Evolutionary conservation across 1,284 basidiomycete genomes (phyloP).

Genomic region (Leccinum fuscescens): DNA sequence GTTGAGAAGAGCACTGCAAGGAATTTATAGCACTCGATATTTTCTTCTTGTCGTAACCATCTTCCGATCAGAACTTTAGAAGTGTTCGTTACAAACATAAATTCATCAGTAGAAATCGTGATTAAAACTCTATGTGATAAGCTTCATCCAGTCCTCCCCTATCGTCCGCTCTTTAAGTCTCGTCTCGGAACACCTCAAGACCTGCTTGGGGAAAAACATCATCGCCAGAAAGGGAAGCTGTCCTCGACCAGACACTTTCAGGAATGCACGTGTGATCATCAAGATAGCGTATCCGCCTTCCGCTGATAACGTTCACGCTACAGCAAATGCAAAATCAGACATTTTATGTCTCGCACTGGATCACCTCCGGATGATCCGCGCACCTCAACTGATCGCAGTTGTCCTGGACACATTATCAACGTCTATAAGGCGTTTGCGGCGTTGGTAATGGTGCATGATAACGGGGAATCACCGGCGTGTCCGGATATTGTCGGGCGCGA

Average conservation of each 20-base stretch:
- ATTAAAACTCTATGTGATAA: conserved; percentile 3
- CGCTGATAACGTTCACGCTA: conserved; percentile 27
- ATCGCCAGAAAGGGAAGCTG: conserved; percentile 14
- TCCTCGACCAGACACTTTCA: conserved; percentile 10
- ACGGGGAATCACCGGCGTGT: conserved; percentile 14
- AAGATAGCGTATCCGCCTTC: conserved; percentile 17
- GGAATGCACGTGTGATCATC: conserved; percentile 26
- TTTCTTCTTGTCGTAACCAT: not conserved
- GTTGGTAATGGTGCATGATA: conserved; percentile 23
- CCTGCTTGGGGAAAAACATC: conserved; percentile 13
- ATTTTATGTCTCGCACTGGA: conserved; percentile 11
- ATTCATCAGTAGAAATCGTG: not conserved
- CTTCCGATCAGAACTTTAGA: not conserved
- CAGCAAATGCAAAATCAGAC: conserved; percentile 25
- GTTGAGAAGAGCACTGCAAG: not conserved
- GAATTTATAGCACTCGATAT: no score
- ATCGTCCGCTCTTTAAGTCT: not conserved
- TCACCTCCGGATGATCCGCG: conserved; percentile 29
- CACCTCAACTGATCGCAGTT: conserved; percentile 22
- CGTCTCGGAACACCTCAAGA: conserved; percentile 9
- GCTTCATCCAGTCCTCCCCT: not conserved
- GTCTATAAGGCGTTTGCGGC: conserved; percentile 6
- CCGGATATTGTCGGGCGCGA: not conserved
- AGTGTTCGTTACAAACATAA: not conserved
- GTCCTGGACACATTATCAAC: conserved; percentile 19